These are phyloP conservation scores for Sisymbrium altissimum DNA, from an alignment of 345 rosid species.

Conservation along the genomic window DNA sequence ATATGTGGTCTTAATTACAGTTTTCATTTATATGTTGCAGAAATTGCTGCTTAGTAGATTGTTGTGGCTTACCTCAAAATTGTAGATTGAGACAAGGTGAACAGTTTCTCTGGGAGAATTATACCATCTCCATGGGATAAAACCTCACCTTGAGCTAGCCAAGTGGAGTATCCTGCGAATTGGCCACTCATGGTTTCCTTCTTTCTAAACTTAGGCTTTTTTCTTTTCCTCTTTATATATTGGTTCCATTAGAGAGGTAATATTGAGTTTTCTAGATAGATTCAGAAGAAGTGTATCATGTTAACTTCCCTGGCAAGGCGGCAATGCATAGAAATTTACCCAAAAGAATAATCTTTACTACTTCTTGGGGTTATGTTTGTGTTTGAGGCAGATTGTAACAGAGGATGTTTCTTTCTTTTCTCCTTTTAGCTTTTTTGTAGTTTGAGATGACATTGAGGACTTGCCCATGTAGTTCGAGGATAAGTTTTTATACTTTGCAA, in stretches of 20 bases:
- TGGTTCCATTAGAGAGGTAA: neutral
- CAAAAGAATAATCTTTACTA: neutral
- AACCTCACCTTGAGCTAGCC: neutral
- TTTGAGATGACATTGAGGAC: neutral
- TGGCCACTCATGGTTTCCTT: neutral
- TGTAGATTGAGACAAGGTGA: neutral
- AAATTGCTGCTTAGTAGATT: neutral
- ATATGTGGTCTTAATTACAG: neutral
- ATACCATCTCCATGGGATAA: neutral
- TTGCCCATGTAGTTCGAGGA: too few relatives aligned
- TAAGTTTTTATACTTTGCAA: neutral
- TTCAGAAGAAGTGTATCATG: neutral
- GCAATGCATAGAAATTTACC: neutral
- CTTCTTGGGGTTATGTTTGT: neutral
- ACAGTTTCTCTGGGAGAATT: neutral
- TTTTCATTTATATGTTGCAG: neutral
- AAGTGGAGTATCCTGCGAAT: neutral
- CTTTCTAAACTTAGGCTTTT: too few relatives aligned
- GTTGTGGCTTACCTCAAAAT: neutral
- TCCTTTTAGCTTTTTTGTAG: neutral
- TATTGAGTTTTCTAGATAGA: neutral
- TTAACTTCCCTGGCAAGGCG: neutral
- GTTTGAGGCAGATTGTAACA: neutral
- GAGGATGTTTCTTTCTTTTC: neutral
- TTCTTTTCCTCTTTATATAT: too few relatives aligned